Percentiles rank a stretch among this genome's conserved stretches.
These are phyloP conservation scores for Lepidium sativum DNA, from an alignment of 345 rosid species.

Conservation along the genomic window DNA sequence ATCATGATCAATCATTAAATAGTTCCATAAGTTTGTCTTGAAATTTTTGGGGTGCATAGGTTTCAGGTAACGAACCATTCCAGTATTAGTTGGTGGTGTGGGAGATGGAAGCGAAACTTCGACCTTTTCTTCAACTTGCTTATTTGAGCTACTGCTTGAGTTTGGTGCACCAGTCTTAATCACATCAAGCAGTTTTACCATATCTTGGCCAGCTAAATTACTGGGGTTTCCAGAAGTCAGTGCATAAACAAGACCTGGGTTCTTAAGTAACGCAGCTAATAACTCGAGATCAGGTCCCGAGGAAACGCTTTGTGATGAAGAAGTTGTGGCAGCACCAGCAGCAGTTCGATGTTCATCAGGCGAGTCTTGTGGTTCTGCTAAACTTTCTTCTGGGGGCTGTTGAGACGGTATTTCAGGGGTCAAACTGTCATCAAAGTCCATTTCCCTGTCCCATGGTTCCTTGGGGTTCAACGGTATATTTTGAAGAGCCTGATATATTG, in stretches of 20 bases:
- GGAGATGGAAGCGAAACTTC: slow-evolving; percentile 96
- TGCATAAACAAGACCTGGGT: slow-evolving; percentile 86
- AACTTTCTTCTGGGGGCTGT: slow-evolving; percentile 58
- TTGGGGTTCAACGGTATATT: slow-evolving; percentile 78
- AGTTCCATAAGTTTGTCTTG: background rate
- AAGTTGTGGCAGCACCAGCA: slow-evolving; percentile 26
- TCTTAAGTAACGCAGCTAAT: slow-evolving; percentile 86
- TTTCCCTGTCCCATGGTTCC: slow-evolving; percentile 96
- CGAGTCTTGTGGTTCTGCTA: slow-evolving; percentile 40
- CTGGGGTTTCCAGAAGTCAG: slow-evolving; percentile 75
- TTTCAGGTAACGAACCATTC: slow-evolving; percentile 83
- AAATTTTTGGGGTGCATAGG: slow-evolving; percentile 17
- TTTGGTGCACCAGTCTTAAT: slow-evolving; percentile 20
- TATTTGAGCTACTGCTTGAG: slow-evolving; percentile 12
- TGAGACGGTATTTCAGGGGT: slow-evolving; percentile 77
- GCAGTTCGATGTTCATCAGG: slow-evolving; percentile 29
- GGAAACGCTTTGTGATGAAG: slow-evolving; percentile 30
- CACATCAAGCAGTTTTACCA: slow-evolving; percentile 56
- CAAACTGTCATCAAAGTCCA: slow-evolving; percentile 86
- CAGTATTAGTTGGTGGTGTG: slow-evolving; percentile 78
- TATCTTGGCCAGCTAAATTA: slow-evolving; percentile 54
- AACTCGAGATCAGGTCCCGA: slow-evolving; percentile 84
- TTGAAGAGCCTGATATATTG: slow-evolving; percentile 37
- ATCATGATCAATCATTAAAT: background rate
- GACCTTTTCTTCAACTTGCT: slow-evolving; percentile 50